Conservation (phyloP, 1,284 basidiomycete genomes). For the Laetiporus sulphureus region DNA sequence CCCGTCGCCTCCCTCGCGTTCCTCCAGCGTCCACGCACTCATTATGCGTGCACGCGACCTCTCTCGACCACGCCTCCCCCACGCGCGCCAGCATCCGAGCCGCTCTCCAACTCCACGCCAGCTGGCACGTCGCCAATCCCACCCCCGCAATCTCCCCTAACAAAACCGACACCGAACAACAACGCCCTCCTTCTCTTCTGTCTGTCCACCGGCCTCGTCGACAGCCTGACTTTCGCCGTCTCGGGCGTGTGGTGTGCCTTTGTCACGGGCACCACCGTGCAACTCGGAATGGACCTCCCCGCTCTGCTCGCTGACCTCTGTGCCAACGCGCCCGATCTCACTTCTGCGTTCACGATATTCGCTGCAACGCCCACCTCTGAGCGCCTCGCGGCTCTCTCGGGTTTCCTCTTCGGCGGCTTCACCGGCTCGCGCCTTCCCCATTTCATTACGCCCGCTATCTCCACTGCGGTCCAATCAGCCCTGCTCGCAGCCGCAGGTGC, state of each 20-base stretch:
- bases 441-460: constrained; percentile 3
- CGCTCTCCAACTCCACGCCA: too few relatives aligned
- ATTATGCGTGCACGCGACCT: too few relatives aligned
- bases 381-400: constrained; percentile 4
- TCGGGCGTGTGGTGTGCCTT: constrained; percentile 8
- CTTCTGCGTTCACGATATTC: constrained; percentile 2
- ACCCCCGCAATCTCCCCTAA: too few relatives aligned
- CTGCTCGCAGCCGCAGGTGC: constrained; percentile 3
- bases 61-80: too few relatives aligned
- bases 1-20: too few relatives aligned
- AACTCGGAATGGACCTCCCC: constrained; percentile 8
- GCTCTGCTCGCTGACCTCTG: constrained; percentile 4
- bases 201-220: constrained; percentile 7
- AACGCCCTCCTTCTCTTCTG: constrained; percentile 10
- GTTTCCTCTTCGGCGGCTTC: constrained; percentile 7
- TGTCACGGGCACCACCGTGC: constrained; percentile 9
- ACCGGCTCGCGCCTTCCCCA: constrained; percentile 3
- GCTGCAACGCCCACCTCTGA: constrained; percentile 1
- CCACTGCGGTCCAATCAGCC: constrained; percentile 2
- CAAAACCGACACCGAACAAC: too few relatives aligned
- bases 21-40: too few relatives aligned
- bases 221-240: constrained; percentile 8
- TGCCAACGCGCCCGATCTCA: neutral
- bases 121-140: too few relatives aligned
- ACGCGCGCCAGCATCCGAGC: too few relatives aligned